Evolutionary conservation across 768 basidiomycete genomes (phyloP), one percentile per base, ranked within the genome.

Genomic region (Naganishia onofrii): DNA sequence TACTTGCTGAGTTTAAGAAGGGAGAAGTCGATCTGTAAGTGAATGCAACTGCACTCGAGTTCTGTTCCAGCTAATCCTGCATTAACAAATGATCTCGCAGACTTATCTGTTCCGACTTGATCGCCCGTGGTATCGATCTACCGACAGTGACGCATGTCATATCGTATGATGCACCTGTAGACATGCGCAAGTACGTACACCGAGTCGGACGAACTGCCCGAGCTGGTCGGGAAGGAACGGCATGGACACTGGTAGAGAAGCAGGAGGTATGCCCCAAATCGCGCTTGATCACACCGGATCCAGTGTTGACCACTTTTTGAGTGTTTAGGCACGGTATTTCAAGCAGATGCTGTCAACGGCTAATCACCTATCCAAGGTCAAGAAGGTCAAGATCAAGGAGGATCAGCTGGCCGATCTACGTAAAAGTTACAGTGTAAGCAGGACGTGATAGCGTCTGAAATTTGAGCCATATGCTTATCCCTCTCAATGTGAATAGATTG

Each of bases 161-260:
- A 56, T 93, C 89, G 76, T 98, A 99, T 79, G 96, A 99, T 78
- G 88, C 87, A 1, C 94, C 96, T 10, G 86, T 96, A n/a, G 96
- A 98, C 79, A 93, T 97, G 87, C 86, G 92, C 63, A 98, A 98
- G 80, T 99, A 99, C 77, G 91, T 99, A 13, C 96, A 99, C 80
- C 89, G 96, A 66, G 95, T 94, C 10, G 96, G 96, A 26, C 86
- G 96, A 53, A 98, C 96, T 6, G 96, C 96, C 2, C 86, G 96
- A 63, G 96, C 96, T 3, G 96, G 96, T 9, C 84, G 90, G 55
- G 82, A 82, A 26, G 96, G 96, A 7, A 87, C 90, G 72, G 93
- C 94, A 1, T 99, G 95, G 95, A 90, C 90, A 1, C 81, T 98
- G 75, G 91, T 98, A 8, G 96, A 98, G 83, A 90, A 93, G 78